Evolutionary conservation across 495 filamentous ascomycete species (phyloP).

Genomic region (Hypoxylon subgilvum): DNA sequence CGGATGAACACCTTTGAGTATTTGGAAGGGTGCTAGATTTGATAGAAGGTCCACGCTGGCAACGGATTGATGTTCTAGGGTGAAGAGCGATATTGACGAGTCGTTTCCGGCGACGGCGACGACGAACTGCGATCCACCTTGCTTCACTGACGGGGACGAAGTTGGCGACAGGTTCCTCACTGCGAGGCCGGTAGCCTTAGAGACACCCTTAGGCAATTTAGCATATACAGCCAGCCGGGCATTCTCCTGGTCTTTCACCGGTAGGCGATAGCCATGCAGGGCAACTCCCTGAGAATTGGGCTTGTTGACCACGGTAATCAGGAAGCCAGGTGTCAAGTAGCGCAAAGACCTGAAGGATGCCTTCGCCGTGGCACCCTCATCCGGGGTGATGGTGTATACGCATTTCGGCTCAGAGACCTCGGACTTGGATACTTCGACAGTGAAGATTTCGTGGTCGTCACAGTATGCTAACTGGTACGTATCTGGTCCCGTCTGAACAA

Average conservation of each 20-base stretch:
- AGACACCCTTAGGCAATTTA: slow-evolving; percentile 50
- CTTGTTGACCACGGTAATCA: slow-evolving; percentile 66
- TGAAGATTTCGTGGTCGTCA: slow-evolving; percentile 74
- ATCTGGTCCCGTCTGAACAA: slow-evolving; percentile 63
- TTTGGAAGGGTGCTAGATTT: slow-evolving; percentile 66
- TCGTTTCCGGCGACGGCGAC: slow-evolving; percentile 86
- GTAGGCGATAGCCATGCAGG: slow-evolving; percentile 59
- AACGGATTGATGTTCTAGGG: slow-evolving; percentile 64
- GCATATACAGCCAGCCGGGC: slow-evolving; percentile 51
- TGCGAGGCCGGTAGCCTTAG: slow-evolving; percentile 72
- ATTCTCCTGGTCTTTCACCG: slow-evolving; percentile 45
- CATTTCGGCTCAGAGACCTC: slow-evolving; percentile 60
- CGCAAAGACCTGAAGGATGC: slow-evolving; percentile 70
- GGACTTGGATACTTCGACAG: slow-evolving; percentile 57
- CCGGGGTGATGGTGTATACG: slow-evolving; percentile 65
- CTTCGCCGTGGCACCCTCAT: slow-evolving; percentile 57
- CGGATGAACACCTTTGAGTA: slow-evolving; percentile 75
- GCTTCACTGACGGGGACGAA: slow-evolving; percentile 47
- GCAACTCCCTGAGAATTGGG: slow-evolving; percentile 54
- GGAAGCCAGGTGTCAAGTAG: slow-evolving; percentile 77
- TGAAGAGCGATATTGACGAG: slow-evolving; percentile 77
- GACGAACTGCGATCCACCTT: slow-evolving; percentile 71
- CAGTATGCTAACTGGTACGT: slow-evolving; percentile 80
- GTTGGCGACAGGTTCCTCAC: slow-evolving; percentile 67
- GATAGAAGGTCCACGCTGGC: slow-evolving; percentile 57